phyloP scores from a whole-genome alignment of 495 filamentous ascomycete species.

The Chaetomium cochliodes region DNA sequence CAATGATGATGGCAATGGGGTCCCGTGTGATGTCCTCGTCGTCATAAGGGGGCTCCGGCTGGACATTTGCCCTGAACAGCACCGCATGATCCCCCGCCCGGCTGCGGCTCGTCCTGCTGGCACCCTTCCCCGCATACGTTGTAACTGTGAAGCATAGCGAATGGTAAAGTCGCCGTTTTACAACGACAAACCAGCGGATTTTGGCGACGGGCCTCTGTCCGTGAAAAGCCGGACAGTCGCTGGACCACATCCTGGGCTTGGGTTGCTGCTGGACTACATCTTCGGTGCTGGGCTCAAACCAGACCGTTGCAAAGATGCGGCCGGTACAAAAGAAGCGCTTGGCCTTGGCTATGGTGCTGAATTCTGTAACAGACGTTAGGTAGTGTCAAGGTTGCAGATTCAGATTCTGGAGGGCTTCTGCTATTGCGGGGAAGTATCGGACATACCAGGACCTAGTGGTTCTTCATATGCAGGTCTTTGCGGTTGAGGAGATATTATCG shows the following conservation, averaged over 20 bases:
- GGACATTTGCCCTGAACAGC: conserved; percentile 26
- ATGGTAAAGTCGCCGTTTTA: conserved; percentile 32
- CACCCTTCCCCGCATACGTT: conserved; percentile 20
- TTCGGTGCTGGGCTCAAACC: conserved; percentile 34
- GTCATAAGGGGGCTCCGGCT: conserved; percentile 27
- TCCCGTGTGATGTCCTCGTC: conserved; percentile 30
- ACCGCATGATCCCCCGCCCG: conserved; percentile 32
- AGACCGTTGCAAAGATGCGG: conserved; percentile 38
- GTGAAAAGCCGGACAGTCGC: conserved; percentile 22
- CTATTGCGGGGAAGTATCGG: not conserved
- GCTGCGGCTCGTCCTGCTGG: conserved; percentile 10
- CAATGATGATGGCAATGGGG: conserved; percentile 36
- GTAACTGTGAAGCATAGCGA: conserved; percentile 39
- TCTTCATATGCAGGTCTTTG: conserved; percentile 7
- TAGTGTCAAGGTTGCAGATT: not conserved
- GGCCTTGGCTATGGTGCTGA: conserved; percentile 32
- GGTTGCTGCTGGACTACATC: conserved; percentile 10
- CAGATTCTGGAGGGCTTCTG: not conserved
- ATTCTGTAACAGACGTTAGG: conserved; percentile 24
- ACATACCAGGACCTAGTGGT: conserved; percentile 20
- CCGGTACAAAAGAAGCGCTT: conserved; percentile 45
- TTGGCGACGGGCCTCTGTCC: conserved; percentile 27
- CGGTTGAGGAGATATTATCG: not conserved
- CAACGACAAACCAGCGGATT: conserved; percentile 39
- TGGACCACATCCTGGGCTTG: conserved; percentile 7